Evolutionary conservation across 1,284 basidiomycete genomes (phyloP), one percentile per base, ranked within the genome.

Genomic region (Irpex sp.): DNA sequence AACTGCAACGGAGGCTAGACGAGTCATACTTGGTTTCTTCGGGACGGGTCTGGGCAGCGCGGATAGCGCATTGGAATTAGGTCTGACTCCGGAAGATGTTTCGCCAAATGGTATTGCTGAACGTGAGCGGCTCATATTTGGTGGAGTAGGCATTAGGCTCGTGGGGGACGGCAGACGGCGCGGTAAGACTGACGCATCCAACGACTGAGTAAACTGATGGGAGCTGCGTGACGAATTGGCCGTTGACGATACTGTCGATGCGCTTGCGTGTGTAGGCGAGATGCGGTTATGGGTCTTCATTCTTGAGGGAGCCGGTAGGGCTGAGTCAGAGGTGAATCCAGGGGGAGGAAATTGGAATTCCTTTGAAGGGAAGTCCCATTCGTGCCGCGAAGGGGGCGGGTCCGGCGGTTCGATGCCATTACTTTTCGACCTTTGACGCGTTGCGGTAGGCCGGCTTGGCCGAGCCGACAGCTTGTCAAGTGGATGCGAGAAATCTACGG

Each of bases 161-260:
- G n/a, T 17, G 21, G 71, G 73, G 58, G 75, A 74, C 13, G 74
- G 71, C 11, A 76, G 76, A 52, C 76, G 73, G 9, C 73, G 66
- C 44, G 71, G 74, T 40, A 74, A 60, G 36, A 70, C 65, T n/a
- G 79, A 76, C 0, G 76, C 79, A 70, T 88, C 87, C 17, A 87
- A 72, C 0, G 87, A 88, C 67, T 79, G 80, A 0, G 85, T 80
- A 4, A 77, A 74, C 66, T 82, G 83, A 70, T 85, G 84, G 21
- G 75, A 69, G 62, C 64, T 72, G 11, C 76, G 75, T 0, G 71
- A 66, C 62, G 73, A 64, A 19, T 68, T 66, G 58, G 26, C 19
- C 7, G 54, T 34, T 9, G 54, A 56, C 9, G 75, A 70, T 9
- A 72, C 66, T 54, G 70, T 74, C 8, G 77, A 74, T 21, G 75